These are phyloP conservation scores for Solioccasus polychromus DNA, from an alignment of 768 basidiomycete genomes.

Conservation along the genomic window DNA sequence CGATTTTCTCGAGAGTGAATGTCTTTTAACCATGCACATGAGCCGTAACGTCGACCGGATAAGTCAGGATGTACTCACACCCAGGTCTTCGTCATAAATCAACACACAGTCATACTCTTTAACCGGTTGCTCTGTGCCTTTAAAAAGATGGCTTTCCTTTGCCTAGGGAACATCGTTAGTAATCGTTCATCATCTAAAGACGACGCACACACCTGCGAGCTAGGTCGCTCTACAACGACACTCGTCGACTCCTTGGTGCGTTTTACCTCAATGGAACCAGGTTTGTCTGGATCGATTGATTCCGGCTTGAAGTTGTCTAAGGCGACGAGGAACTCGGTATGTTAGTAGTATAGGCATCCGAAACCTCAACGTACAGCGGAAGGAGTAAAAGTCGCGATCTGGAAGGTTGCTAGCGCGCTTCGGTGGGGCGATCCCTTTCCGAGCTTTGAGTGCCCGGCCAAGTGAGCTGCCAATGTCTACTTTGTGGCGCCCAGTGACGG, in stretches of 20 bases:
- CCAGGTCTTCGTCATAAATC: constrained; percentile 74
- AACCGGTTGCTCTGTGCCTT: constrained; percentile 53
- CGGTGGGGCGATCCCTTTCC: constrained; percentile 49
- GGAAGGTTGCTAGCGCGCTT: constrained; percentile 44
- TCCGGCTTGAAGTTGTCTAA: constrained; percentile 77
- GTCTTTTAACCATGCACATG: constrained; percentile 40
- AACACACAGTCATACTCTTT: constrained; percentile 76
- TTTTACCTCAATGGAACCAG: constrained; percentile 64
- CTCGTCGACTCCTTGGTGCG: constrained; percentile 49
- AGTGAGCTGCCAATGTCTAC: constrained; percentile 65
- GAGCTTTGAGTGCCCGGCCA: constrained; percentile 62
- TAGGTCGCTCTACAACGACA: constrained; percentile 64
- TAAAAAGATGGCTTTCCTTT: constrained; percentile 54
- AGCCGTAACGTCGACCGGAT: background rate
- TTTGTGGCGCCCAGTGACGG: constrained; percentile 52
- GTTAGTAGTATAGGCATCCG: background rate
- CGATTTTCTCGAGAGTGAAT: constrained; percentile 74
- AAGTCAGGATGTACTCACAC: constrained; percentile 44
- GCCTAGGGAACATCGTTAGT: constrained; percentile 32
- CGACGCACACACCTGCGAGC: constrained; percentile 48
- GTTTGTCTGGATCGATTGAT: constrained; percentile 61
- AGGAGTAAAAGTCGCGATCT: constrained; percentile 71
- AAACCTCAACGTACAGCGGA: constrained; percentile 56
- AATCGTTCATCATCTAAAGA: background rate
- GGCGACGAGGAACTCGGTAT: background rate